Percentiles rank a stretch among this genome's conserved stretches.
These are phyloP conservation scores for Castanospermum australe DNA, from an alignment of 306 rosid genomes.

Conservation along the genomic window DNA sequence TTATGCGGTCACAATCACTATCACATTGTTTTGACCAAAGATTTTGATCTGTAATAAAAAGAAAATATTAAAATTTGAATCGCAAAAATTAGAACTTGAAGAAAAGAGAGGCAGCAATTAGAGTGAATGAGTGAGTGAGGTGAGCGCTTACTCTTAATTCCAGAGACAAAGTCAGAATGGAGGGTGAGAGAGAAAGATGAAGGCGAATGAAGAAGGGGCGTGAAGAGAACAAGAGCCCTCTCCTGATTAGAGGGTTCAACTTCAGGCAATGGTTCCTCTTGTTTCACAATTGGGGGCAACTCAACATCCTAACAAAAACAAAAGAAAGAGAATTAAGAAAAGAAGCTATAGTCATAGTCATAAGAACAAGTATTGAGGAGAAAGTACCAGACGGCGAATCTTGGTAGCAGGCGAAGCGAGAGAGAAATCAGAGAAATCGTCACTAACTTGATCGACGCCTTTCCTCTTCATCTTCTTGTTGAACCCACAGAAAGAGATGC, in stretches of 20 bases:
- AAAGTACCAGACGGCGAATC: slow-evolving; percentile 81
- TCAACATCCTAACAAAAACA: slow-evolving; percentile 56
- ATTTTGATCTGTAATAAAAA: slow-evolving; percentile 43
- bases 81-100: no score
- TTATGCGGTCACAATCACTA: neutral
- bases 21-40: slow-evolving; percentile 26
- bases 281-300: slow-evolving; percentile 71
- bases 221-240: slow-evolving; percentile 78
- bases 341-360: no score
- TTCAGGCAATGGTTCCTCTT: slow-evolving; percentile 38
- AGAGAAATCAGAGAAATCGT: slow-evolving; percentile 75
- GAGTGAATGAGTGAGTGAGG: neutral
- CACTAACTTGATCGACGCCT: slow-evolving; percentile 42
- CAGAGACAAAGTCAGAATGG: slow-evolving; percentile 46
- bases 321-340: no score
- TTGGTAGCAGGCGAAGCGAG: slow-evolving; percentile 78
- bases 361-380: no score
- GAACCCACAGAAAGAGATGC: neutral
- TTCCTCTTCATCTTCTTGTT: slow-evolving; percentile 55
- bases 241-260: slow-evolving; percentile 33
- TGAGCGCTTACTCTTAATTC: slow-evolving; percentile 45
- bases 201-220: slow-evolving; percentile 37
- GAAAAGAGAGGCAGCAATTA: no score
- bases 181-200: slow-evolving; percentile 53
- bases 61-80: no score